These are phyloP conservation scores for Protea cynaroides DNA, from an alignment of 164 flowering plant species.

Conservation along the genomic window DNA sequence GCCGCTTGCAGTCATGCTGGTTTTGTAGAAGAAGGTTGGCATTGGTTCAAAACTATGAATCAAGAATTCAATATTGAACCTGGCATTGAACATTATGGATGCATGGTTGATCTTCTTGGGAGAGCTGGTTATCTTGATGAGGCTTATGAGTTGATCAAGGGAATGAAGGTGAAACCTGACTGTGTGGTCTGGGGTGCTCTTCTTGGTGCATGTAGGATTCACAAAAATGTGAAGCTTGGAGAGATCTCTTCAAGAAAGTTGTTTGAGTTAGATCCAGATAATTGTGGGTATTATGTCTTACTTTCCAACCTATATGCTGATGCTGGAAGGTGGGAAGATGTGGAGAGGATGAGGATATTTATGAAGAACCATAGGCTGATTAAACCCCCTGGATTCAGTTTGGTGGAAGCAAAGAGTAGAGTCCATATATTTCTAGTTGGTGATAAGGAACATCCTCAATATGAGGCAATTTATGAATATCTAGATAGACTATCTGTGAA, in stretches of 20 bases:
- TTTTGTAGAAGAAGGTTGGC: slow-evolving; percentile 65
- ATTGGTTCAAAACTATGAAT: slow-evolving; percentile 64
- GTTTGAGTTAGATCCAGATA: slow-evolving; percentile 67
- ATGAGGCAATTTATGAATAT: slow-evolving; percentile 45
- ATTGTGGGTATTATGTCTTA: slow-evolving; percentile 75
- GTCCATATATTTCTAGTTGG: slow-evolving; percentile 79
- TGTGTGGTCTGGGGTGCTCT: slow-evolving; percentile 83
- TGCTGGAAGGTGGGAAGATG: slow-evolving; percentile 82
- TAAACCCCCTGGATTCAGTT: slow-evolving; percentile 80
- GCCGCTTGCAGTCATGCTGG: slow-evolving; percentile 90
- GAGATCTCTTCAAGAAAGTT: slow-evolving; percentile 65
- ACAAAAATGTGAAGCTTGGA: slow-evolving; percentile 76
- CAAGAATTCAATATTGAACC: slow-evolving; percentile 49
- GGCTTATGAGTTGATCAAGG: slow-evolving; percentile 58
- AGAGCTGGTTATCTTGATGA: slow-evolving; percentile 55
- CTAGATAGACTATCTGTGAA: slow-evolving; percentile 42
- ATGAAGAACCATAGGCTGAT: slow-evolving; percentile 50
- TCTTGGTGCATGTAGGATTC: slow-evolving; percentile 70
- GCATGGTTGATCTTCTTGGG: slow-evolving; percentile 92
- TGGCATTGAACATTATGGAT: slow-evolving; percentile 73
- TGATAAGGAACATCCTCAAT: slow-evolving; percentile 72
- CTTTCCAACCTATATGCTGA: slow-evolving; percentile 84
- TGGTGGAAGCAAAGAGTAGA: slow-evolving; percentile 63
- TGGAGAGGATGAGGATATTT: slow-evolving; percentile 50
- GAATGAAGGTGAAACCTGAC: slow-evolving; percentile 73